Conservation (phyloP, 2,329 filamentous ascomycete genomes). For the Annulohypoxylon truncatum region DNA sequence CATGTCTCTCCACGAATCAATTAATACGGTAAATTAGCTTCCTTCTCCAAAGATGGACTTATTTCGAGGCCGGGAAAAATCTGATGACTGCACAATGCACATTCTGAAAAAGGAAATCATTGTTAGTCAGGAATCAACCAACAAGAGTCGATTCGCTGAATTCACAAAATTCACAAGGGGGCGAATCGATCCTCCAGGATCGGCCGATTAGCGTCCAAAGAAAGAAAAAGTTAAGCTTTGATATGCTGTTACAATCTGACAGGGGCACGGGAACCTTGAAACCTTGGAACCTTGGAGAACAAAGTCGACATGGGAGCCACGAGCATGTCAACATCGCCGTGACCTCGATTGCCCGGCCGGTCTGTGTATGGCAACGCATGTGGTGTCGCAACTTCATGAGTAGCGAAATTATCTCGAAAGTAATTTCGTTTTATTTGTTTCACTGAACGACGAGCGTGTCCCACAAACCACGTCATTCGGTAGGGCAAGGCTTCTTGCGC, state of each 20-base stretch:
- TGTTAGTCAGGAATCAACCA: constrained; percentile 6
- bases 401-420: constrained; percentile 19
- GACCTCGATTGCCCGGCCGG: background rate
- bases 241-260: constrained; percentile 28
- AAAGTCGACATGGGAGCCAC: constrained; percentile 5
- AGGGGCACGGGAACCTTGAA: constrained; percentile 5
- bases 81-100: background rate
- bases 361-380: background rate
- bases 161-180: constrained; percentile 1
- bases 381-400: constrained; percentile 1
- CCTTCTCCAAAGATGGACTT: constrained; percentile 4
- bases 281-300: constrained; percentile 14
- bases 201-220: constrained; percentile 19
- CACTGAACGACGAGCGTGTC: constrained; percentile 17
- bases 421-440: constrained; percentile 30
- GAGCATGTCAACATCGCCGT: background rate
- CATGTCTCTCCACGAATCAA: constrained; percentile 21
- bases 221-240: constrained; percentile 36
- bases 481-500: constrained; percentile 17
- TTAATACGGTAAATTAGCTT: constrained; percentile 1
- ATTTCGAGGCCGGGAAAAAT: background rate
- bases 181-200: constrained; percentile 27
- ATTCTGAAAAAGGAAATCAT: constrained; percentile 3
- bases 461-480: constrained; percentile 33
- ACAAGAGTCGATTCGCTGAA: background rate